These are phyloP conservation scores for Nakazawaea sp. DNA, from an alignment of 805 yeast species.

Conservation along the genomic window DNA sequence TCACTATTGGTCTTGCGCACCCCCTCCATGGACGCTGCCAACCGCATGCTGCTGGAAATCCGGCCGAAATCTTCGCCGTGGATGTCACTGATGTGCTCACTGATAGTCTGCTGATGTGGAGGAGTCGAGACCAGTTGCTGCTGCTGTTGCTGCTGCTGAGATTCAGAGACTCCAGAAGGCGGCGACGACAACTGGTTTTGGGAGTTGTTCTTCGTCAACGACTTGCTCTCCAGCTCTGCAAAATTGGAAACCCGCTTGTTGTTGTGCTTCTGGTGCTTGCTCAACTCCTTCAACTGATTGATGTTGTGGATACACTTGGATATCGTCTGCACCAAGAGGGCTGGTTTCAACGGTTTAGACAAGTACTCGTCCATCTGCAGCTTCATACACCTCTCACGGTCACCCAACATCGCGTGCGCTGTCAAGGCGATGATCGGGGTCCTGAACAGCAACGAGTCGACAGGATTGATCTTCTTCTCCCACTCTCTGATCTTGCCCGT, in stretches of 20 bases:
- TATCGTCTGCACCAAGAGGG: slow-evolving; percentile 75
- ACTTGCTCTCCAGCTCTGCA: slow-evolving; percentile 20
- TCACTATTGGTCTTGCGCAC: slow-evolving; percentile 8
- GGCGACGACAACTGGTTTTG: not conserved
- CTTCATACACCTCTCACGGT: slow-evolving; percentile 76
- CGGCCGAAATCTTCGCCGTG: slow-evolving; percentile 11
- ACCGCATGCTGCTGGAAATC: not conserved
- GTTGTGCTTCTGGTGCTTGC: slow-evolving; percentile 26
- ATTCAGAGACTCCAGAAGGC: not conserved
- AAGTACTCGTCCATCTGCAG: slow-evolving; percentile 92
- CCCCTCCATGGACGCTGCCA: not conserved
- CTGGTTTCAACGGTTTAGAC: slow-evolving; percentile 82
- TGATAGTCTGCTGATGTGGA: slow-evolving; percentile 1
- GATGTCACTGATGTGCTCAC: slow-evolving; percentile 9
- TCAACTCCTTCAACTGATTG: slow-evolving; percentile 51
- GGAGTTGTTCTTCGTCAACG: not conserved
- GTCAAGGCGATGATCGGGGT: slow-evolving; percentile 88
- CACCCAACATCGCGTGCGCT: slow-evolving; percentile 94
- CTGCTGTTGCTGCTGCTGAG: not conserved
- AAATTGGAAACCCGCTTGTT: slow-evolving; percentile 38
- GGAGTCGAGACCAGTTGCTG: not conserved
- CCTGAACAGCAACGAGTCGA: slow-evolving; percentile 60
- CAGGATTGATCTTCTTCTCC: slow-evolving; percentile 75
- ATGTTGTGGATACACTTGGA: slow-evolving; percentile 74
- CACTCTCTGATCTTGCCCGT: slow-evolving; percentile 81